Base-by-base conservation (phyloP, 2,329 filamentous ascomycete genomes). In the Botrytis pseudocinerea region DNA sequence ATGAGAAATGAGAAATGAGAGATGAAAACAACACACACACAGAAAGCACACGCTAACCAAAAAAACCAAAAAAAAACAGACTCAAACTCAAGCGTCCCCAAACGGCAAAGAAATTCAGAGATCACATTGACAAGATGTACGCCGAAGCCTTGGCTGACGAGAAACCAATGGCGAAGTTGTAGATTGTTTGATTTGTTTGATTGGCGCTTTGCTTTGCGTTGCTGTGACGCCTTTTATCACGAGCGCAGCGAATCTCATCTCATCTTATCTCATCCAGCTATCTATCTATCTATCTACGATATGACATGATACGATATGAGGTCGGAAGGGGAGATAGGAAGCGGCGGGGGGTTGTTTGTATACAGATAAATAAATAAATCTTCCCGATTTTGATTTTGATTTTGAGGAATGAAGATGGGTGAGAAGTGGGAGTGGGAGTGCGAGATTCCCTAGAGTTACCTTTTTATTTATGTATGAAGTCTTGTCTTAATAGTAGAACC, bases 41-140 rank as follows among this genome's bases (percentile, higher is more conserved):
- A 38, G 38, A 38, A 38, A 38, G 1, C 38, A 8, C 2, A 51
- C 28, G 7, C 69, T 54, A 59, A 76, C 74, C 77, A 81, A 74
- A 79, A n/a, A n/a, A n/a, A n/a, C 74, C 68, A 18, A 2, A 42
- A 38, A 28, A 22, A n/a, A 46, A 73, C 75, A 92, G 90, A 72
- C 82, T 93, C 75, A 93, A 93, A 82, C 83, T 93, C 79, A 93
- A 93, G 85, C 87, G 91, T 61, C 89, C 91, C 65, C 89, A 91
- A 75, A 85, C 89, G 8, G 89, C 86, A 40, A 92, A 91, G 85
- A 81, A 79, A 73, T 82, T 78, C 73, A 74, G 80, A 40, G 66
- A 66, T 2, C 75, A 80, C 48, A 69, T 82, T 38, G 80, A 82
- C 71, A 57, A 73, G 16, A 78, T 82, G 78, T 82, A 82, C 54